These are phyloP conservation scores for Gossypium rotundifolium DNA, from an alignment of 345 rosid species.

Conservation along the genomic window DNA sequence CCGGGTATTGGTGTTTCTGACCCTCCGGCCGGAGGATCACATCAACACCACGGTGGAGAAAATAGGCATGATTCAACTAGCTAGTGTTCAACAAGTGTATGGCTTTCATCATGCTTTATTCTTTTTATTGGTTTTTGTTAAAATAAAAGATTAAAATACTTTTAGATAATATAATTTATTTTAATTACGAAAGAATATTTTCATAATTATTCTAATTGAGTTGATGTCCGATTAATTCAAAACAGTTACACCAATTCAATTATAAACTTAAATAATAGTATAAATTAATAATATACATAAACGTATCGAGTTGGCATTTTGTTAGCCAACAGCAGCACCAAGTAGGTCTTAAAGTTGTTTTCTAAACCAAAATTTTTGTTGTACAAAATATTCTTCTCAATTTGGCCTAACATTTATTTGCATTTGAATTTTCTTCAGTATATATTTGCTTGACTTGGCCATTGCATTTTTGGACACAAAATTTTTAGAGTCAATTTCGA, in stretches of 20 bases:
- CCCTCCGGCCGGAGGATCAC: constrained; percentile 22
- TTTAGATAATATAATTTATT: too few relatives aligned
- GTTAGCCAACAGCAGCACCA: too few relatives aligned
- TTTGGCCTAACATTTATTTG: too few relatives aligned
- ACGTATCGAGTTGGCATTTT: too few relatives aligned
- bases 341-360: too few relatives aligned
- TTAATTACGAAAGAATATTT: too few relatives aligned
- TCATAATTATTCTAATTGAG: rapidly evolving
- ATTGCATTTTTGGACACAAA: neutral
- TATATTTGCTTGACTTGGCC: neutral
- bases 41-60: constrained; percentile 44
- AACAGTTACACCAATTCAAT: too few relatives aligned
- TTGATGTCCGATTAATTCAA: rapidly evolving
- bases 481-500: neutral
- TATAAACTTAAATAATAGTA: too few relatives aligned
- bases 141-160: too few relatives aligned
- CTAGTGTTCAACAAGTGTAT: constrained; percentile 14
- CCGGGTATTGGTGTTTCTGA: constrained; percentile 21
- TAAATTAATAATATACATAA: too few relatives aligned
- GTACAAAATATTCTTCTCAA: too few relatives aligned
- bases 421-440: neutral
- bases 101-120: constrained; percentile 19
- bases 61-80: constrained; percentile 28
- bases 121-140: neutral
- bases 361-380: too few relatives aligned